Conservation (phyloP, 306 rosid genomes). For the Malus sieversii region DNA sequence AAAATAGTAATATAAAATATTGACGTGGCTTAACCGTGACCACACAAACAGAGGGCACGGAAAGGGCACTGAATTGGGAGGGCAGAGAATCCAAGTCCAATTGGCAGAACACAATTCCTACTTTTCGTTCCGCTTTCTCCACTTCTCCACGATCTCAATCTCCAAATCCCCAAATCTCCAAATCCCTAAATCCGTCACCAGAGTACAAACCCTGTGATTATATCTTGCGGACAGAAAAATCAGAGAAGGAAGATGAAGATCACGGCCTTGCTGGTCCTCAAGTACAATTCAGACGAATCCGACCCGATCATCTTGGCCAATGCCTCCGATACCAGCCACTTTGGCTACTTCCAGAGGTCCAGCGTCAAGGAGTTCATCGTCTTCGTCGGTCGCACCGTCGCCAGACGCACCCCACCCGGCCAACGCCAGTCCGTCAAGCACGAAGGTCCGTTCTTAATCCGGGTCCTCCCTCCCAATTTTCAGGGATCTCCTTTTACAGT, state of each 20-base stretch:
- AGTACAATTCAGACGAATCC: slow-evolving; percentile 79
- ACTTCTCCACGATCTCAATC: neutral
- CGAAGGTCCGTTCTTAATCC: slow-evolving; percentile 45
- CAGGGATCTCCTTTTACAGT: neutral
- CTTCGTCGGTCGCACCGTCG: slow-evolving; percentile 94
- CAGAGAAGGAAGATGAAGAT: slow-evolving; percentile 58
- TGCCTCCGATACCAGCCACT: slow-evolving; percentile 69
- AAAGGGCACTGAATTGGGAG: too few species aligned
- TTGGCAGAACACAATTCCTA: neutral
- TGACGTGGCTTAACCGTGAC: too few species aligned
- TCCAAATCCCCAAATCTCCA: neutral
- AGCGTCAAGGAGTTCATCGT: slow-evolving; percentile 88
- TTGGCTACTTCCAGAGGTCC: slow-evolving; percentile 84
- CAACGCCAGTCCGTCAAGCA: slow-evolving; percentile 98
- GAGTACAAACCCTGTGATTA: neutral
- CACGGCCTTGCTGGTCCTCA: slow-evolving; percentile 78
- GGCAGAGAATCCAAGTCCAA: too few species aligned
- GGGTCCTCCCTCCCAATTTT: neutral
- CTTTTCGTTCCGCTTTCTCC: neutral
- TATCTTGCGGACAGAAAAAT: neutral
- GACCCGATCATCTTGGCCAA: slow-evolving; percentile 70
- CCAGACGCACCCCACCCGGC: slow-evolving; percentile 73
- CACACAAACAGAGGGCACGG: too few species aligned
- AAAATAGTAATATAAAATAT: too few species aligned
- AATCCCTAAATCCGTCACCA: neutral